Conservation (phyloP, 208 protist species). For the Crithidia thermophila region DNA sequence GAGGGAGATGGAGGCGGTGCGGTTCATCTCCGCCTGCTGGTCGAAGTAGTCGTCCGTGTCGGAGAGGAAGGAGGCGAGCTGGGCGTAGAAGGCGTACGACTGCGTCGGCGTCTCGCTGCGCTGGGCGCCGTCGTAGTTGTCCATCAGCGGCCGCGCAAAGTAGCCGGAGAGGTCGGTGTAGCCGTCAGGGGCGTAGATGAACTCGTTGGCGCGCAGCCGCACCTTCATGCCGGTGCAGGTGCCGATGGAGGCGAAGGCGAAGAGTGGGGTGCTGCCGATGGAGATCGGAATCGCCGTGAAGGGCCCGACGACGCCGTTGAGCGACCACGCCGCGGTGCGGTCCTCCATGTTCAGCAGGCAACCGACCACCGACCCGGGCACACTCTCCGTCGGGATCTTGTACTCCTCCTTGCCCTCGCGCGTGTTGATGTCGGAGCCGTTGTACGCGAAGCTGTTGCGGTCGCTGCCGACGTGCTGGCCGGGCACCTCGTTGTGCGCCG, state of each 20-base stretch:
- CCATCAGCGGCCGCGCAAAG: conserved; percentile 59
- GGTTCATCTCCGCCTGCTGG: conserved; percentile 23
- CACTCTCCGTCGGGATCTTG: conserved; percentile 58
- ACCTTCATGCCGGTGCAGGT: conserved; percentile 80
- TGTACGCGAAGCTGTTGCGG: conserved; percentile 85
- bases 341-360: conserved; percentile 86
- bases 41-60: conserved; percentile 61
- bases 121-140: conserved; percentile 36
- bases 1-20: conserved; percentile 20
- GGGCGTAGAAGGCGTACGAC: conserved; percentile 74
- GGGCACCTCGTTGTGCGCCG: conserved; percentile 76
- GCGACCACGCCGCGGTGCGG: conserved; percentile 80
- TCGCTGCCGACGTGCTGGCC: conserved; percentile 90
- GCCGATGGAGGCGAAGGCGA: conserved; percentile 86
- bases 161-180: conserved; percentile 83
- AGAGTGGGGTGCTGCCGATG: conserved; percentile 49
- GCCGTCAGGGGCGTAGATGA: conserved; percentile 82
- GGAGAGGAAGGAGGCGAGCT: conserved; percentile 84
- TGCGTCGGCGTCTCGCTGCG: conserved; percentile 57
- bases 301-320: conserved; percentile 76
- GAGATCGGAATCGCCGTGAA: conserved; percentile 76
- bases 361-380: conserved; percentile 65
- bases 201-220: conserved; percentile 65
- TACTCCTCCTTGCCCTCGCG: conserved; percentile 83
- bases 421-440: conserved; percentile 69